These are phyloP conservation scores for Trypanosomatidae sp. DNA, from an alignment of 208 protist species.

Conservation along the genomic window DNA sequence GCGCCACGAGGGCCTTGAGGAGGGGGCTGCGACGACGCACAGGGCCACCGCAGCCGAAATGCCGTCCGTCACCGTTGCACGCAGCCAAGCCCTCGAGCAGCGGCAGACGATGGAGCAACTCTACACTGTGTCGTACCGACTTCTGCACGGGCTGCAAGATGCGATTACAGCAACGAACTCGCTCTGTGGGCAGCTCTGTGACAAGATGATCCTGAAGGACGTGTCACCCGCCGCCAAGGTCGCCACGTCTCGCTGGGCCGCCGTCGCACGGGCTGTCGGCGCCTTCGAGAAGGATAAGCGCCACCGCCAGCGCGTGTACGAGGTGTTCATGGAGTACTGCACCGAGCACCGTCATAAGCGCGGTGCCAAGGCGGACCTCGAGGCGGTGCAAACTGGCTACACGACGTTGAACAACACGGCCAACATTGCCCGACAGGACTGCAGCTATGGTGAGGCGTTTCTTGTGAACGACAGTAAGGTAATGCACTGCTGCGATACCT, in stretches of 20 bases:
- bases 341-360: conserved; percentile 32
- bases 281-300: conserved; percentile 64
- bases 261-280: conserved; percentile 68
- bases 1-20: conserved; percentile 10
- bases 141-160: conserved; percentile 53
- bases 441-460: conserved; percentile 24
- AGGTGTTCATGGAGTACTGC: conserved; percentile 81
- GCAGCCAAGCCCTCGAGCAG: conserved; percentile 45
- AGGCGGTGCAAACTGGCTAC: neutral
- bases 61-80: conserved; percentile 43
- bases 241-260: conserved; percentile 66
- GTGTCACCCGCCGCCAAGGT: conserved; percentile 55
- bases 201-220: conserved; percentile 52
- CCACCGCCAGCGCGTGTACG: conserved; percentile 75
- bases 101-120: conserved; percentile 42
- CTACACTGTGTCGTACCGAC: conserved; percentile 59
- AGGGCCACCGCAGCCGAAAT: conserved; percentile 17
- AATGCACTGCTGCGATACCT: neutral
- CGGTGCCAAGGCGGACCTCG: neutral
- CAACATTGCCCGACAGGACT: neutral
- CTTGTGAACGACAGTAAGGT: conserved; percentile 1
- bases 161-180: conserved; percentile 52
- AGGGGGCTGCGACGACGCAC: neutral
- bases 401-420: neutral
- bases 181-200: conserved; percentile 67